Conservation (phyloP, 768 basidiomycete species). For the Butyriboletus loyo region DNA sequence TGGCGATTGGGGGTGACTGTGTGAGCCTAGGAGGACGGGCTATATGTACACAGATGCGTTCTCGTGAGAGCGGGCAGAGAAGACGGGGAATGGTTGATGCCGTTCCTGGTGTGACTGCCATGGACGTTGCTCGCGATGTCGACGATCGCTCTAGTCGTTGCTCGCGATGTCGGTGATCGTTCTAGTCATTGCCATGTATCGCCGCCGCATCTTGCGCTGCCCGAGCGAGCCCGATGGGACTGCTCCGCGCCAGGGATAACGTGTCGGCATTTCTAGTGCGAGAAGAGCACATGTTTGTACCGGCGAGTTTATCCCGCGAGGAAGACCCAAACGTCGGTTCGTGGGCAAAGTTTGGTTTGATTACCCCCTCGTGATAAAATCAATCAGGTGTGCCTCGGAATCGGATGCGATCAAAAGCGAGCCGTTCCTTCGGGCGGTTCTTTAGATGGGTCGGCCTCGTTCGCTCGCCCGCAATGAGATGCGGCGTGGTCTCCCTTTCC, state of each 20-base stretch:
- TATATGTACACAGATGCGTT: neutral
- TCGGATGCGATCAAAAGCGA: neutral
- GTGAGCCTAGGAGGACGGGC: neutral
- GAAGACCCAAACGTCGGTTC: constrained; percentile 9
- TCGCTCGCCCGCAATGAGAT: constrained; percentile 22
- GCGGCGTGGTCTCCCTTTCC: constrained; percentile 23
- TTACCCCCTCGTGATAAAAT: constrained; percentile 19
- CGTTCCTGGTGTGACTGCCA: no score
- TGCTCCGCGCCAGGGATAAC: constrained; percentile 8
- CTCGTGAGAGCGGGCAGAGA: constrained; percentile 19
- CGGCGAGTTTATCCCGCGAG: constrained; percentile 21
- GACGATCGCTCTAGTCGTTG: neutral
- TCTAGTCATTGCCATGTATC: no score
- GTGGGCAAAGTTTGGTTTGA: constrained; percentile 23
- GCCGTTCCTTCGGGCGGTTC: constrained; percentile 12
- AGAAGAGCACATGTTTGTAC: no score
- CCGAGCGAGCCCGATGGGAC: no score
- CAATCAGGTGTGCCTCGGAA: constrained; percentile 16
- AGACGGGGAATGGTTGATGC: neutral
- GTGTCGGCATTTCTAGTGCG: constrained; percentile 12
- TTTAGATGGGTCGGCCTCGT: constrained; percentile 7
- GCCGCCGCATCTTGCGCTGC: no score
- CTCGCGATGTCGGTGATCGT: neutral
- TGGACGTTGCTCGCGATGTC: neutral
- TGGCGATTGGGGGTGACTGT: neutral